Percentiles rank a stretch among this genome's conserved stretches.
These are phyloP conservation scores for Ustilago trichophora DNA, from an alignment of 1,284 basidiomycete genomes.

Conservation along the genomic window DNA sequence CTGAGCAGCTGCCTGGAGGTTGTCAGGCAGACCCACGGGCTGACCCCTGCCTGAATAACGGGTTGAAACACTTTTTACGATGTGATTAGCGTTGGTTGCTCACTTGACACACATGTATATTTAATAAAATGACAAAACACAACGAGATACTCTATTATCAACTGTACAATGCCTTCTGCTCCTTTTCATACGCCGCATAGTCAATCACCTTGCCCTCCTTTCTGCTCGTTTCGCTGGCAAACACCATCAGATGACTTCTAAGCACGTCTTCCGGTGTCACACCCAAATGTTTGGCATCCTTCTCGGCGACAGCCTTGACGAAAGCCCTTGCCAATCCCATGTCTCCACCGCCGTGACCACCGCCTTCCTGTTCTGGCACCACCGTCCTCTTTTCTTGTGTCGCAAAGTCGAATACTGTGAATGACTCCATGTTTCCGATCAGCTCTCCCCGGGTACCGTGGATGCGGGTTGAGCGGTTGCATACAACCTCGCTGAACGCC, in stretches of 20 bases:
- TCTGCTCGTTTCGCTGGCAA: conserved; percentile 21
- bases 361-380: conserved; percentile 24
- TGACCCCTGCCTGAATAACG: too few species aligned
- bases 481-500: conserved; percentile 32
- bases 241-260: conserved; percentile 37
- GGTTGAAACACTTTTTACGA: too few species aligned
- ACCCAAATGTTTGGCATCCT: conserved; percentile 26
- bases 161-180: conserved; percentile 27
- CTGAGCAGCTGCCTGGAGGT: too few species aligned
- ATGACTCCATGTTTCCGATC: conserved; percentile 31
- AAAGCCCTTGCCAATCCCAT: conserved; percentile 32
- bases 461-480: conserved; percentile 37
- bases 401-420: conserved; percentile 35
- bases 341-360: conserved; percentile 37
- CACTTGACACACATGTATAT: too few species aligned
- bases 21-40: too few species aligned
- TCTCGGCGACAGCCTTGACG: conserved; percentile 35
- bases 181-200: conserved; percentile 18
- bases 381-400: conserved; percentile 34
- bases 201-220: conserved; percentile 26
- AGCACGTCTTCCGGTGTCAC: conserved; percentile 36
- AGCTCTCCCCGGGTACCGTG: conserved; percentile 36
- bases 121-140: too few species aligned
- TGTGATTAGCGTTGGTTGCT: too few species aligned
- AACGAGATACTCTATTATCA: not conserved